Evolutionary conservation across 2,329 filamentous ascomycete genomes (phyloP).

Genomic region (Pseudocercospora cruenta): DNA sequence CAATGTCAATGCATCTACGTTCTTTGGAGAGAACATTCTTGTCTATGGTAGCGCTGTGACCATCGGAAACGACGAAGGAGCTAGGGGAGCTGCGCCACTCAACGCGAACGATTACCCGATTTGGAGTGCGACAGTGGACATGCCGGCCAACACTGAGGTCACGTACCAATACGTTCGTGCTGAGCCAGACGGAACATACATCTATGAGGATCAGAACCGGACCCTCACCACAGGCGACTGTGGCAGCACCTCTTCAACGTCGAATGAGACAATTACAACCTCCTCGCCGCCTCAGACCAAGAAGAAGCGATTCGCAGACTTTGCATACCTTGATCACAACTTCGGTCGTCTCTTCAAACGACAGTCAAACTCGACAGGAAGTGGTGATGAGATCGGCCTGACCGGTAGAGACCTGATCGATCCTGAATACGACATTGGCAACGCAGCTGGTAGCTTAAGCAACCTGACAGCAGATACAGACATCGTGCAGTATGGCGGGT

Average conservation of each 20-base stretch:
- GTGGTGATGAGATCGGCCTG: conserved; percentile 53
- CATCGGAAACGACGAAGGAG: conserved; percentile 34
- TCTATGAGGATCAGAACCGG: conserved; percentile 38
- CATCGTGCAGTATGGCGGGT: conserved; percentile 68
- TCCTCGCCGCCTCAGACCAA: conserved; percentile 31
- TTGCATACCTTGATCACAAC: conserved; percentile 20
- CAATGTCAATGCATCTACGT: conserved; percentile 40
- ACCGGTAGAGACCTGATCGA: conserved; percentile 65
- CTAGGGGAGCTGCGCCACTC: conserved; percentile 35
- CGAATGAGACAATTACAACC: conserved; percentile 38
- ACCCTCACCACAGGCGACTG: conserved; percentile 39
- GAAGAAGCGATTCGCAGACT: conserved; percentile 29
- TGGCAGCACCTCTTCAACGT: conserved; percentile 29
- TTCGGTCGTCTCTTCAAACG: conserved; percentile 22
- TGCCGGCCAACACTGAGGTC: conserved; percentile 37
- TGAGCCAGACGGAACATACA: conserved; percentile 38
- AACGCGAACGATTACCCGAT: conserved; percentile 39
- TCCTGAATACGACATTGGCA: conserved; percentile 68
- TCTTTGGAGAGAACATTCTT: conserved; percentile 42
- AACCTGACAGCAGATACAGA: conserved; percentile 65
- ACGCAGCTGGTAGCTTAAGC: conserved; percentile 55
- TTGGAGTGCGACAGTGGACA: conserved; percentile 39
- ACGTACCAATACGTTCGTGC: conserved; percentile 39
- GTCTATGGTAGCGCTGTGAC: conserved; percentile 39
- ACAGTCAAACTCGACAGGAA: conserved; percentile 15